These are phyloP conservation scores for Rugonectria rugulosa DNA, from an alignment of 2,329 filamentous ascomycete genomes.

Conservation along the genomic window DNA sequence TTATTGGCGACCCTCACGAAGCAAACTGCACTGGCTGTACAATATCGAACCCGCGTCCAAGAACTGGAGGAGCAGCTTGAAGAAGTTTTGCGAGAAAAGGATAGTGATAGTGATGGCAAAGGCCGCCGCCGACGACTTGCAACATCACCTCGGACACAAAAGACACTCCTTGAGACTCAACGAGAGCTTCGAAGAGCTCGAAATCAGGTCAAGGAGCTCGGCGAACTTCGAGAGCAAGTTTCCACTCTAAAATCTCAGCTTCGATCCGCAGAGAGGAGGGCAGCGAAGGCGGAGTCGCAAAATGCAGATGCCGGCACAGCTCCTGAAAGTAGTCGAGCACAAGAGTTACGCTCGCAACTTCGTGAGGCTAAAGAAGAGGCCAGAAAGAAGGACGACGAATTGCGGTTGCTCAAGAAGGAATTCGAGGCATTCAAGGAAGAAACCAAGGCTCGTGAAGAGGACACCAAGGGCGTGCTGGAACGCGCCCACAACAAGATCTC, in stretches of 20 bases:
- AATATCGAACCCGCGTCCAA: slow-evolving; percentile 67
- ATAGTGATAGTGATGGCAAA: slow-evolving; percentile 43
- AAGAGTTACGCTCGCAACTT: slow-evolving; percentile 52
- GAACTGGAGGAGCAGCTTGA: slow-evolving; percentile 62
- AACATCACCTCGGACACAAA: slow-evolving; percentile 58
- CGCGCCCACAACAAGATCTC: slow-evolving; percentile 65
- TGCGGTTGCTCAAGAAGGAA: slow-evolving; percentile 58
- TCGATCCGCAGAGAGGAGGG: slow-evolving; percentile 55
- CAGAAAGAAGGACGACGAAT: slow-evolving; percentile 56
- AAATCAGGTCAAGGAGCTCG: slow-evolving; percentile 61
- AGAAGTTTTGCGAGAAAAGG: slow-evolving; percentile 47
- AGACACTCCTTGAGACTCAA: slow-evolving; percentile 60
- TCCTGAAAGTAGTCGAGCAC: slow-evolving; percentile 37
- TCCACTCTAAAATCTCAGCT: slow-evolving; percentile 60
- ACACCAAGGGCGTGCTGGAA: slow-evolving; percentile 63
- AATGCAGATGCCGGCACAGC: slow-evolving; percentile 34
- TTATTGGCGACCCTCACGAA: slow-evolving; percentile 62
- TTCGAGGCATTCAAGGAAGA: slow-evolving; percentile 63
- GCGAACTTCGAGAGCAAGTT: slow-evolving; percentile 61
- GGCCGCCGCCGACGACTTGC: slow-evolving; percentile 47
- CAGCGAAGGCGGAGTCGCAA: slow-evolving; percentile 47
- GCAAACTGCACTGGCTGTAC: slow-evolving; percentile 63
- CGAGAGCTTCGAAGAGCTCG: slow-evolving; percentile 63
- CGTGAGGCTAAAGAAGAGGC: slow-evolving; percentile 54
- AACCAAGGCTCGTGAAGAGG: slow-evolving; percentile 60